Evolutionary conservation across 352 stramenopile genomes (phyloP), one percentile per base, ranked within the genome.

Genomic region (Pythium insidiosum): DNA sequence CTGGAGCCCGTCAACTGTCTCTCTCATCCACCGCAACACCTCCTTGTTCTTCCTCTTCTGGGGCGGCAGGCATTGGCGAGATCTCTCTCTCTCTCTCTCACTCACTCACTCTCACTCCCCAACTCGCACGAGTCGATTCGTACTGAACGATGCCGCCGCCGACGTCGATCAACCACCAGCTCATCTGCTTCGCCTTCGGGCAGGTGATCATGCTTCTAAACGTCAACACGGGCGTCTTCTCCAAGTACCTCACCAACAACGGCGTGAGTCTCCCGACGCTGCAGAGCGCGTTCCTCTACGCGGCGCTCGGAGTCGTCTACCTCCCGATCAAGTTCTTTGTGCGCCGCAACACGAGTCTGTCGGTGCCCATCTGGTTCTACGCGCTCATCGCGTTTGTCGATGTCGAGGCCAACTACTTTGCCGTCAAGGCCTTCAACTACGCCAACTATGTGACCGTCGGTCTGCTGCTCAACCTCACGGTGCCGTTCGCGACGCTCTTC

Each of bases 351-450:
- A 38, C 34, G 23, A 53, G 48, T 28, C 68, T 65, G 7, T 55
- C 61, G 22, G 41, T 82, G 2, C 51, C 56, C 4, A 71, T 68
- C 50, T 83, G 70, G 70, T 81, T 75, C 59, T 86, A 82, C 68
- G 47, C 68, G 33, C 46, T 86, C 31, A 50, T 83, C 33, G 73
- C 53, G 12, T 41, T 69, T 11, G 69, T 79, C 6, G 69, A 86
- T 52, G 73, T 83, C 29, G 68, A 86, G 50, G 73, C 54, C 56
- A 83, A 86, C 66, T 84, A 78, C 63, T 86, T 78, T 38, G 60
- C 63, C 18, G 67, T 86, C 54, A 80, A 83, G 53, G 70, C 70
- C 12, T 82, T 76, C 66, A 78, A 78, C 50, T 79, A 77, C 60
- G 66, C 68, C 53, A 84, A 84, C 58, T 84, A 79, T 56, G 68